Conservation (phyloP, 2,329 filamentous ascomycete species). For the Dryadomyces quercus-mongolicae region DNA sequence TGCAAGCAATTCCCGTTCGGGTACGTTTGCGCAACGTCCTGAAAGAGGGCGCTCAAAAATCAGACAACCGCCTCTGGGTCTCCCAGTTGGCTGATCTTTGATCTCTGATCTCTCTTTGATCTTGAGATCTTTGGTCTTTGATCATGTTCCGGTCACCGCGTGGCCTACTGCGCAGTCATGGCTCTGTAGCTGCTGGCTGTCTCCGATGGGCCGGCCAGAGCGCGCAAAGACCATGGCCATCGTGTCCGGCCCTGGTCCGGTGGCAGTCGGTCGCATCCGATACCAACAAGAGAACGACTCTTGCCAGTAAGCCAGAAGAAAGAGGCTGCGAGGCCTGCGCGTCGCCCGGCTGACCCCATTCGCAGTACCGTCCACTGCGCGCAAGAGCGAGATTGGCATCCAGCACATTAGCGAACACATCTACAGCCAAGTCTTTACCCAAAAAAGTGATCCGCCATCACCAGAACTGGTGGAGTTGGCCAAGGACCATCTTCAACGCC, state of each 20-base stretch:
- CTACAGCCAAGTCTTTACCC: constrained; percentile 70
- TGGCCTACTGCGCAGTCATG: constrained; percentile 17
- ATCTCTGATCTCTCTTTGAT: too few relatives aligned
- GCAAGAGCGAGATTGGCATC: constrained; percentile 87
- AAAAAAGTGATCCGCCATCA: constrained; percentile 42
- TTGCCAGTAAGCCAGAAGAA: constrained; percentile 29
- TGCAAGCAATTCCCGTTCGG: too few relatives aligned
- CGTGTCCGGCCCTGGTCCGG: constrained; percentile 22
- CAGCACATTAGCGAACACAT: constrained; percentile 84
- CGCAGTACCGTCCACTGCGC: constrained; percentile 39
- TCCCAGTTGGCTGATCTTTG: too few relatives aligned
- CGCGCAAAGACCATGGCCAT: constrained; percentile 18
- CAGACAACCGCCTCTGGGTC: too few relatives aligned
- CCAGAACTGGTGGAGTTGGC: constrained; percentile 68
- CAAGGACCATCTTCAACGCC: constrained; percentile 67
- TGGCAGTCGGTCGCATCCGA: constrained; percentile 29
- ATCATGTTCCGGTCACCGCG: constrained; percentile 24
- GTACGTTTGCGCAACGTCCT: too few relatives aligned
- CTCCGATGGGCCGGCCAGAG: constrained; percentile 38
- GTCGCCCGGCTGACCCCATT: constrained; percentile 3
- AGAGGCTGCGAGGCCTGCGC: too few relatives aligned
- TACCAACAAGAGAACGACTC: constrained; percentile 13
- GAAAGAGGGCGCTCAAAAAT: too few relatives aligned
- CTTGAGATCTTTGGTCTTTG: too few relatives aligned
- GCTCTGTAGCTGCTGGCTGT: constrained; percentile 31